These are phyloP conservation scores for Dimargaris xerosporica DNA, from an alignment of 192 early-diverging fungal species.

Conservation along the genomic window DNA sequence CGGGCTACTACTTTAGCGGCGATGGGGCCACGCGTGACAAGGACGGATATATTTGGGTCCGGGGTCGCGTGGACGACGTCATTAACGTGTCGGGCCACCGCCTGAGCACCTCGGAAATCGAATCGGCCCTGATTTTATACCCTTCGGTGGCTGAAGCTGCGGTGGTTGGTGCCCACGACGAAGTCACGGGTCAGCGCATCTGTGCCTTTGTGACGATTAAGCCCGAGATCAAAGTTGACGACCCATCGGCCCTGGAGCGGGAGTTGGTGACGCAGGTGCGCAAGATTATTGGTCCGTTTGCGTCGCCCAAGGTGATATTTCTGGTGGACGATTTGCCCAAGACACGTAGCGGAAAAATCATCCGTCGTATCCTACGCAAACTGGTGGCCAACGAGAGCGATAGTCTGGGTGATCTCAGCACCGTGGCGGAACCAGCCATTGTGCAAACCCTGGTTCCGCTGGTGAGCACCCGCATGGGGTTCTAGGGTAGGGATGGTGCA, in stretches of 20 bases:
- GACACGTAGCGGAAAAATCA: slow-evolving; percentile 92
- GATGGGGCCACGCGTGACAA: slow-evolving; percentile 68
- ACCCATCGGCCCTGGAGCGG: slow-evolving; percentile 20
- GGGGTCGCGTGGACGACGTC: slow-evolving; percentile 59
- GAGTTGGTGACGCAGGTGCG: slow-evolving; percentile 66
- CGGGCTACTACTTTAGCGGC: slow-evolving; percentile 69
- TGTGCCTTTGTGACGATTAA: slow-evolving; percentile 75
- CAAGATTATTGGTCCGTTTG: slow-evolving; percentile 84
- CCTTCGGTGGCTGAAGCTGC: slow-evolving; percentile 46
- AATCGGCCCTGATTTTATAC: slow-evolving; percentile 56
- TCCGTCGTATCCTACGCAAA: slow-evolving; percentile 90
- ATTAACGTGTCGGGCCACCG: slow-evolving; percentile 84
- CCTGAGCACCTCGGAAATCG: slow-evolving; percentile 60
- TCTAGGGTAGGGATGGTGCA: too few relatives aligned
- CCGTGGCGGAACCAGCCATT: slow-evolving; percentile 67
- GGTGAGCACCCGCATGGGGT: too few relatives aligned
- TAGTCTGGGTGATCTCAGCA: slow-evolving; percentile 76
- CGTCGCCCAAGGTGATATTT: slow-evolving; percentile 74
- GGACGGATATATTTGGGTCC: slow-evolving; percentile 53
- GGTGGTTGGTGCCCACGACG: slow-evolving; percentile 59
- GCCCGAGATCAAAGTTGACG: slow-evolving; percentile 33
- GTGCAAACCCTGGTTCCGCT: slow-evolving; percentile 34
- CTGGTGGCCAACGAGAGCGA: slow-evolving; percentile 70
- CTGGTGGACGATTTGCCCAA: slow-evolving; percentile 83
- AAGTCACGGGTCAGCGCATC: slow-evolving; percentile 82